phyloP scores from a whole-genome alignment of 768 basidiomycete species.

The Postia placenta region DNA sequence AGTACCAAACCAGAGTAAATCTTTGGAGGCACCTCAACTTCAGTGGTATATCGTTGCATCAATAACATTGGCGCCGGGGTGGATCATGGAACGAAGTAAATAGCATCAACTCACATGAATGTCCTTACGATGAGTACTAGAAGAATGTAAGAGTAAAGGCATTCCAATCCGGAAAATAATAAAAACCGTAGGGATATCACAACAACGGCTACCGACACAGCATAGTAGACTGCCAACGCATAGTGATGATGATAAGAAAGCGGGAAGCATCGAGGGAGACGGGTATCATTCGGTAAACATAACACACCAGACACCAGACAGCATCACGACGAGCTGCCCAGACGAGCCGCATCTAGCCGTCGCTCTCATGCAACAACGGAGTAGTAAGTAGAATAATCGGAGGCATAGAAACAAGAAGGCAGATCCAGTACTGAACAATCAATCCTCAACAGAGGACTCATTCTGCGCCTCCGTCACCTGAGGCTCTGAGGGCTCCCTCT shows the following conservation, averaged over 20 bases:
- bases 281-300: constrained; percentile 1
- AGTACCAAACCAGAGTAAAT: constrained; percentile 15
- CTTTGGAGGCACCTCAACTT: too few relatives aligned
- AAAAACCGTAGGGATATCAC: background rate
- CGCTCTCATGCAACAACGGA: too few relatives aligned
- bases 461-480: background rate
- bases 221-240: background rate
- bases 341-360: too few relatives aligned
- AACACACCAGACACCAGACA: background rate
- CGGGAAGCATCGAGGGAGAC: background rate
- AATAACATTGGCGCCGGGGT: background rate
- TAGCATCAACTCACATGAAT: background rate
- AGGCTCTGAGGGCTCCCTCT: too few relatives aligned
- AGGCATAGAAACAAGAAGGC: too few relatives aligned
- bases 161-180: background rate
- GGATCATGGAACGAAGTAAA: background rate
- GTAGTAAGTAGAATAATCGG: too few relatives aligned
- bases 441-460: background rate
- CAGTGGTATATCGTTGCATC: too few relatives aligned
- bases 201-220: constrained; percentile 1
- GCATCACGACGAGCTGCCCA: background rate
- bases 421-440: too few relatives aligned
- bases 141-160: constrained; percentile 1
- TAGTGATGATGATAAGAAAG: background rate
- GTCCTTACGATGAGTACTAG: background rate